Evolutionary conservation across 108 stramenopile genomes (phyloP).

Genomic region (Nannochloropsis salina): DNA sequence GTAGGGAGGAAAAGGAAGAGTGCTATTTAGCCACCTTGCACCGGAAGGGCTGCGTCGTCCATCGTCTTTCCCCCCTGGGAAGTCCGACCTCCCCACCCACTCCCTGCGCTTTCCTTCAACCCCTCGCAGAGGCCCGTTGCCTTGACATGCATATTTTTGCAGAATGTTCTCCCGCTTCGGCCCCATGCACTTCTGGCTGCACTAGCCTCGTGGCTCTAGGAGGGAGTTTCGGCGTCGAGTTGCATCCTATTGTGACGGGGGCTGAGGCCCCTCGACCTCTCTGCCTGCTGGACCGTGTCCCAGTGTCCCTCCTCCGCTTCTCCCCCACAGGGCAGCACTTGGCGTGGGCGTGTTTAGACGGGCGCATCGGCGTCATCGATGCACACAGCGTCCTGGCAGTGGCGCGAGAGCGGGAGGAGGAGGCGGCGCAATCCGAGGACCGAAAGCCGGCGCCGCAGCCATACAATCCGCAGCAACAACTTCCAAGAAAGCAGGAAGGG

Average conservation of each 20-base stretch:
- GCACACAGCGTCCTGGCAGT: not conserved
- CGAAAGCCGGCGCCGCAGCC: no score
- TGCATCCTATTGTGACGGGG: not conserved
- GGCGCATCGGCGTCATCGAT: not conserved
- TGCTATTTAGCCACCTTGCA: not conserved
- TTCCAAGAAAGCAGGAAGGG: no score
- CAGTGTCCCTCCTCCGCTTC: conserved; percentile 1
- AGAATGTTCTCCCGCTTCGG: not conserved
- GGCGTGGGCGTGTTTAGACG: not conserved
- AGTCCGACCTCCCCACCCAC: not conserved
- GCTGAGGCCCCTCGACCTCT: not conserved
- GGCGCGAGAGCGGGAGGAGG: not conserved
- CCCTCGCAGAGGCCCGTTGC: not conserved
- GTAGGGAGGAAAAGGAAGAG: not conserved
- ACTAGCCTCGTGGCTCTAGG: not conserved
- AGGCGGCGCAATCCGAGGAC: not conserved
- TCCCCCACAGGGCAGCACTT: not conserved
- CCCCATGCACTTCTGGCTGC: not conserved
- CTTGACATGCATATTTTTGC: not conserved
- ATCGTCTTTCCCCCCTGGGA: not conserved
- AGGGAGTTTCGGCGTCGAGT: not conserved
- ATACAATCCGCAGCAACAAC: no score
- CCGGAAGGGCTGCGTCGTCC: conserved; percentile 10
- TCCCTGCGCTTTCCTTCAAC: not conserved
- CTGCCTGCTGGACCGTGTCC: not conserved